phyloP scores from a whole-genome alignment of 2,329 filamentous ascomycete genomes.

The Neophaeococcomyces aloes region DNA sequence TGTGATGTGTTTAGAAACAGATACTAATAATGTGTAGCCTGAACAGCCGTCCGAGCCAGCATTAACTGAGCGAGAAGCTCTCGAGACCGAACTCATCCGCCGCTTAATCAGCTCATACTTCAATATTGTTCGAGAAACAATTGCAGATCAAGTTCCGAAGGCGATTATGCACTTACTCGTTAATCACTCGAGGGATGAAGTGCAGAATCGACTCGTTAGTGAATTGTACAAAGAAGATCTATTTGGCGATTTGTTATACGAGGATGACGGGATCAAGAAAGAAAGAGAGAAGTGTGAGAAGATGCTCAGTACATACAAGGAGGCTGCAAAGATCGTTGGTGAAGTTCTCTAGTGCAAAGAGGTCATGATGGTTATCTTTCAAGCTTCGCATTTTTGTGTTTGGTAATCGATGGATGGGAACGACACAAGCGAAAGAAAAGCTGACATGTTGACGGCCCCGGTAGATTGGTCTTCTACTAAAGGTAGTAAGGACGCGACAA shows the following conservation, averaged over 20 bases:
- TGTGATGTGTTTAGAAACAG: neutral
- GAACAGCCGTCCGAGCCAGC: slow-evolving; percentile 59
- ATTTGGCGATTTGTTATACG: slow-evolving; percentile 88
- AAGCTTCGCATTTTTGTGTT: too few species aligned
- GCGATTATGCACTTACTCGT: slow-evolving; percentile 97
- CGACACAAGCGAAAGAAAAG: too few species aligned
- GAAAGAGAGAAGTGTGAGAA: slow-evolving; percentile 98
- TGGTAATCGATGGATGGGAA: too few species aligned
- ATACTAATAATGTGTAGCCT: slow-evolving; percentile 22
- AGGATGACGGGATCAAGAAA: slow-evolving; percentile 94
- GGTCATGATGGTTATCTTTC: neutral
- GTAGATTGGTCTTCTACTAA: neutral
- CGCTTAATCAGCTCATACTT: slow-evolving; percentile 97
- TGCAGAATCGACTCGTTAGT: slow-evolving; percentile 92
- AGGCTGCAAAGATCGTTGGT: slow-evolving; percentile 95
- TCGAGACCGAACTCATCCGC: slow-evolving; percentile 95
- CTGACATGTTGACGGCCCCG: neutral
- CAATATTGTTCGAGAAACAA: slow-evolving; percentile 97
- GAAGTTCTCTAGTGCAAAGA: slow-evolving; percentile 61
- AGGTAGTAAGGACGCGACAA: neutral
- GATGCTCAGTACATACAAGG: slow-evolving; percentile 85
- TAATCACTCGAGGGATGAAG: slow-evolving; percentile 95
- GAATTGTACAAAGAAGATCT: slow-evolving; percentile 86
- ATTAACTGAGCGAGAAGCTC: slow-evolving; percentile 86
- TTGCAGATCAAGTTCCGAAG: slow-evolving; percentile 96